These are phyloP conservation scores for Hymenoscyphus scutula DNA, from an alignment of 2,329 filamentous ascomycete genomes.

Conservation along the genomic window DNA sequence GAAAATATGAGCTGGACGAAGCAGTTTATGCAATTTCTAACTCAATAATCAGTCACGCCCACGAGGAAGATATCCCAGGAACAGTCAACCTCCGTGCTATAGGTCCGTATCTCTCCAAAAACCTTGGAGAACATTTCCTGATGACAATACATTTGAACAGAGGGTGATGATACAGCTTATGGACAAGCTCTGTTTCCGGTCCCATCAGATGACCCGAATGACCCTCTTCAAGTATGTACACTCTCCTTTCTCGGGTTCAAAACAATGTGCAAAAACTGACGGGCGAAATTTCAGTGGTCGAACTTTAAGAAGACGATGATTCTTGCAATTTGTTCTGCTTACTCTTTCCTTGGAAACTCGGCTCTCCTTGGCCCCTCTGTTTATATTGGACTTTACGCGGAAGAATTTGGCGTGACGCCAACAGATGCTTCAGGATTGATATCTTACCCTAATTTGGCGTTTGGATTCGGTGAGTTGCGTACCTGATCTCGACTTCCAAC, in stretches of 20 bases:
- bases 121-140: not conserved
- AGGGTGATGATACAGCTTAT: slow-evolving; percentile 58
- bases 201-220: slow-evolving; percentile 59
- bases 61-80: slow-evolving; percentile 54
- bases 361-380: slow-evolving; percentile 55
- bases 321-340: slow-evolving; percentile 51
- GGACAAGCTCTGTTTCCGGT: slow-evolving; percentile 61
- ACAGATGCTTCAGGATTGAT: slow-evolving; percentile 53
- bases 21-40: not conserved
- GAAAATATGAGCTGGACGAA: not conserved
- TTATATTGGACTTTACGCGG: slow-evolving; percentile 54
- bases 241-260: not conserved
- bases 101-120: slow-evolving; percentile 25
- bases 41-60: slow-evolving; percentile 46
- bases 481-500: not conserved
- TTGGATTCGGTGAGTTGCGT: slow-evolving; percentile 49
- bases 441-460: slow-evolving; percentile 59
- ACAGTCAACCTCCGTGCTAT: slow-evolving; percentile 52
- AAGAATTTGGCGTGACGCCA: slow-evolving; percentile 50
- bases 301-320: slow-evolving; percentile 56
- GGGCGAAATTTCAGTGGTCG: slow-evolving; percentile 44
- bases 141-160: slow-evolving; percentile 30
- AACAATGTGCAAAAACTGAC: not conserved
- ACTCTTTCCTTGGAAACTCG: slow-evolving; percentile 59
- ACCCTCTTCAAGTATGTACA: slow-evolving; percentile 49